These are phyloP conservation scores for Pyrenochaeta sp. DNA, from an alignment of 2,329 filamentous ascomycete genomes.

Conservation along the genomic window DNA sequence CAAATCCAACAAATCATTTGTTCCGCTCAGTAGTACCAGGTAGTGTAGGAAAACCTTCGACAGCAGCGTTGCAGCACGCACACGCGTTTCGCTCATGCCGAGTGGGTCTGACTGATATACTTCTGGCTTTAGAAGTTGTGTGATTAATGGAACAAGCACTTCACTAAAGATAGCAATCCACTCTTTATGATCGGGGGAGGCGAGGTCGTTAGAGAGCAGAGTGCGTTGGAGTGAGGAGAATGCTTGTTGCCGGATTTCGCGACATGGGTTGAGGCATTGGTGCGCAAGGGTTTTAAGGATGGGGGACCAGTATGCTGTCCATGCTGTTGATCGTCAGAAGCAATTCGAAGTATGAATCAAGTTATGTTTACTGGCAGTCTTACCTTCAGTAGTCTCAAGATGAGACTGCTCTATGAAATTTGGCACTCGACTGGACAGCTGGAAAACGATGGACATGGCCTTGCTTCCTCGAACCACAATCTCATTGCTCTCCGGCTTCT, in stretches of 20 bases:
- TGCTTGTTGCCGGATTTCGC: constrained; percentile 89
- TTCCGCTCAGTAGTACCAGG: constrained; percentile 81
- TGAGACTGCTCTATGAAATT: constrained; percentile 92
- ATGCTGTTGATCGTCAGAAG: constrained; percentile 65
- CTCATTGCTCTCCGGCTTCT: constrained; percentile 70
- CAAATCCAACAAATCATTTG: constrained; percentile 86
- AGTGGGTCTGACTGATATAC: constrained; percentile 89
- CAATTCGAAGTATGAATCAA: not conserved
- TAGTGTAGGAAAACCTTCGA: constrained; percentile 98
- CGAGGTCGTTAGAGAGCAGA: constrained; percentile 83
- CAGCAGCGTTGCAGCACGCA: constrained; percentile 87
- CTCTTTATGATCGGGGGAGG: constrained; percentile 82
- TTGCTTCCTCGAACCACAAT: constrained; percentile 79
- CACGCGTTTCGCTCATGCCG: constrained; percentile 94
- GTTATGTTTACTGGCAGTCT: constrained; percentile 20
- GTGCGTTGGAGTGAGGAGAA: constrained; percentile 86
- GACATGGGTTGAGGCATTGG: constrained; percentile 93
- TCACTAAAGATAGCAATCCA: constrained; percentile 96
- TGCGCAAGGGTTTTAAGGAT: constrained; percentile 88
- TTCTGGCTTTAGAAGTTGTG: constrained; percentile 88
- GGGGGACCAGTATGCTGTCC: constrained; percentile 97
- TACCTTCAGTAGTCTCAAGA: constrained; percentile 84
- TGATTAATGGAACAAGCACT: constrained; percentile 90
- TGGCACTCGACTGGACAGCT: constrained; percentile 82
- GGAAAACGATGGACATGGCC: constrained; percentile 82